These are phyloP conservation scores for Pulveroboletus sp. DNA, from an alignment of 768 basidiomycete genomes.

Conservation along the genomic window DNA sequence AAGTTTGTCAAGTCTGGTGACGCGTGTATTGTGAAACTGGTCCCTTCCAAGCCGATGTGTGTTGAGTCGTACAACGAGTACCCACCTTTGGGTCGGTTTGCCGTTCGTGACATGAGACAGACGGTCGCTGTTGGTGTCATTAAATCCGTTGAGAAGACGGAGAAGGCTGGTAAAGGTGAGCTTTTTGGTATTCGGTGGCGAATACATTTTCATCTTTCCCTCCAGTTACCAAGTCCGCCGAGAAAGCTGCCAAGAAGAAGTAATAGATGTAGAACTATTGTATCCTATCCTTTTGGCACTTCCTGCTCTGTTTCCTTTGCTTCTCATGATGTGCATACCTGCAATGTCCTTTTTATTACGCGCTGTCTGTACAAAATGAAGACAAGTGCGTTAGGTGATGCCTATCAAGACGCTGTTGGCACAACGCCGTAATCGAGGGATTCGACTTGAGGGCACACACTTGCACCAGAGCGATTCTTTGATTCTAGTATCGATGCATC, in stretches of 20 bases:
- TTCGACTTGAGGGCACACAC: too few species aligned
- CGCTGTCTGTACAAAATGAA: constrained; percentile 50
- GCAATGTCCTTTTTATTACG: constrained; percentile 33
- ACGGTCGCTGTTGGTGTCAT: constrained; percentile 99
- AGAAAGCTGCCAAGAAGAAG: constrained; percentile 96
- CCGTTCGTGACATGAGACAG: constrained; percentile 99
- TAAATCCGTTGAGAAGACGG: constrained; percentile 95
- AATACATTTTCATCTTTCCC: constrained; percentile 13
- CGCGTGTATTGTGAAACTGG: constrained; percentile 96
- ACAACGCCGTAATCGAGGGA: too few species aligned
- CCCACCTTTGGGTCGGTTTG: constrained; percentile 99
- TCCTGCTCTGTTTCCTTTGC: constrained; percentile 35
- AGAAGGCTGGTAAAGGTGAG: constrained; percentile 81
- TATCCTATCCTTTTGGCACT: constrained; percentile 51
- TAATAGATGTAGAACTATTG: constrained; percentile 75
- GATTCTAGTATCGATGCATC: too few species aligned
- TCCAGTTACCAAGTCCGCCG: constrained; percentile 91
- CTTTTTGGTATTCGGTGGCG: constrained; percentile 15
- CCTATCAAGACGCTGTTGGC: constrained; percentile 1
- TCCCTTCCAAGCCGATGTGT: constrained; percentile 96
- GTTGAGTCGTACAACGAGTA: constrained; percentile 94
- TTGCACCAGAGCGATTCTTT: too few species aligned
- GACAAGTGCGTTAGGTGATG: constrained; percentile 30
- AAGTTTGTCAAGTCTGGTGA: constrained; percentile 99
- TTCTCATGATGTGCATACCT: constrained; percentile 33